These are phyloP conservation scores for Alternaria sp. DNA, from an alignment of 2,329 filamentous ascomycete genomes.

Conservation along the genomic window DNA sequence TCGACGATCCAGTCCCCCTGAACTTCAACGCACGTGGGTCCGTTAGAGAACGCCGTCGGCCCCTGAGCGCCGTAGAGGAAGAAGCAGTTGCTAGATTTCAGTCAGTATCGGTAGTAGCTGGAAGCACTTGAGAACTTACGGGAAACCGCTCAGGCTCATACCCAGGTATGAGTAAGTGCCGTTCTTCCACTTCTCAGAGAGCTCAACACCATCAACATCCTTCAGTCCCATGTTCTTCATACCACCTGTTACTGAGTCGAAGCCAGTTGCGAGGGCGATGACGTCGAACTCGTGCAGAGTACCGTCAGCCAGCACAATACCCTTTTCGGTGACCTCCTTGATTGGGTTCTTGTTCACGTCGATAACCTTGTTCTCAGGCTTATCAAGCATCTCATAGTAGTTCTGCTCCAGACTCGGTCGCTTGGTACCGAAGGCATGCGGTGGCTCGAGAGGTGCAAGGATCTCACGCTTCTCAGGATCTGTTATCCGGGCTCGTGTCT, in stretches of 20 bases:
- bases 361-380: constrained; percentile 51
- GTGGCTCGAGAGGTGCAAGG: constrained; percentile 53
- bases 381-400: constrained; percentile 55
- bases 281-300: constrained; percentile 52
- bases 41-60: constrained; percentile 56
- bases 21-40: constrained; percentile 53
- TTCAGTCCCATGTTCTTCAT: constrained; percentile 51
- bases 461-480: constrained; percentile 55
- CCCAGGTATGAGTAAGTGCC: constrained; percentile 52
- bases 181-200: constrained; percentile 51
- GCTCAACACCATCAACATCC: constrained; percentile 46
- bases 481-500: constrained; percentile 51
- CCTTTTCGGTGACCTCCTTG: constrained; percentile 46
- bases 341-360: constrained; percentile 53
- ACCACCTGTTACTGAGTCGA: constrained; percentile 53
- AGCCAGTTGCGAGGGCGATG: constrained; percentile 55
- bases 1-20: constrained; percentile 56
- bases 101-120: neutral
- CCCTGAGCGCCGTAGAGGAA: constrained; percentile 56
- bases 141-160: constrained; percentile 50
- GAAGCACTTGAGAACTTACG: constrained; percentile 1
- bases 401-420: constrained; percentile 56
- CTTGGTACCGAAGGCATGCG: constrained; percentile 56
- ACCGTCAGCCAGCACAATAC: constrained; percentile 50
- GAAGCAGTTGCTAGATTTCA: constrained; percentile 47